These are phyloP conservation scores for Rhodamnia rubescens DNA, from an alignment of 345 rosid species.

Conservation along the genomic window DNA sequence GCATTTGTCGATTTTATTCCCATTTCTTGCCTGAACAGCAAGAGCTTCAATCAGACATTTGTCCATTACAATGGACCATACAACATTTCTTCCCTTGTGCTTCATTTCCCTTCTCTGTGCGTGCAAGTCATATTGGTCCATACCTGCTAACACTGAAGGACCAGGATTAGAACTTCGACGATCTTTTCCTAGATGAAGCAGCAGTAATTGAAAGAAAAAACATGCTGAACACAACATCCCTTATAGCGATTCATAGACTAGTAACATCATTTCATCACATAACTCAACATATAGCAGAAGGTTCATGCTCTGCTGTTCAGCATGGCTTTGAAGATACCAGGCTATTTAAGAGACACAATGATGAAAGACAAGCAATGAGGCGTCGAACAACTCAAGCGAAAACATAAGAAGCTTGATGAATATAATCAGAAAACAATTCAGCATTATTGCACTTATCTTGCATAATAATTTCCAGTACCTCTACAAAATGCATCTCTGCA, in stretches of 20 bases:
- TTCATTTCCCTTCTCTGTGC: slow-evolving; percentile 56
- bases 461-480: background rate
- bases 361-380: background rate
- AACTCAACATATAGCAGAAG: background rate
- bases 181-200: background rate
- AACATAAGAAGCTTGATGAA: background rate
- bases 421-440: background rate
- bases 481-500: background rate
- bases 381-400: background rate
- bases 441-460: background rate
- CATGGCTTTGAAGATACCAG: background rate
- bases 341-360: background rate
- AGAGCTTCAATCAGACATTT: slow-evolving; percentile 82
- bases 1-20: slow-evolving; percentile 74
- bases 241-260: background rate
- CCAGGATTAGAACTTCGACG: background rate
- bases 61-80: slow-evolving; percentile 87
- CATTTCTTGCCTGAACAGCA: slow-evolving; percentile 68
- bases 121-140: slow-evolving; percentile 58
- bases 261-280: background rate
- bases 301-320: background rate
- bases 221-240: background rate
- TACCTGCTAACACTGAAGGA: slow-evolving; percentile 19
- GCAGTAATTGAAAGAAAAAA: background rate
- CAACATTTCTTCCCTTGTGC: slow-evolving; percentile 82